A percentile compares a stretch with the other conserved stretches of the same genome.
Evolutionary conservation across 176 grass and related monocot species (phyloP).

Genomic region (Bromus sterilis): DNA sequence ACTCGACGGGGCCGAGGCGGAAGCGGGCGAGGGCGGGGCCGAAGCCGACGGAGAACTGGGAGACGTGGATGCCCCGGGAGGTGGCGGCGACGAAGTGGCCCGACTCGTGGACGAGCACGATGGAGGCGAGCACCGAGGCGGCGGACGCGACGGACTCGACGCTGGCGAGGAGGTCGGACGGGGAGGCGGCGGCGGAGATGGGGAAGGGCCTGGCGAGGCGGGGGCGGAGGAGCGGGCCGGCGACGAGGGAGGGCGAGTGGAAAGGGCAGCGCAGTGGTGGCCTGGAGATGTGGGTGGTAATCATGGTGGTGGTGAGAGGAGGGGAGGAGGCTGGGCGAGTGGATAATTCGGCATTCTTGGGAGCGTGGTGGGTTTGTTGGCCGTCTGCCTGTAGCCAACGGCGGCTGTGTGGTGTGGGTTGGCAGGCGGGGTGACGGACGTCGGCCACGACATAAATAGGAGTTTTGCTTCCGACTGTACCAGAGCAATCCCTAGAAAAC

Average conservation of each 20-base stretch:
- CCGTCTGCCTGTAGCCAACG: neutral
- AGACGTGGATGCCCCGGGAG: slow-evolving; percentile 81
- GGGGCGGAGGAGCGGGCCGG: neutral
- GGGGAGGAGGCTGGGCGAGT: neutral
- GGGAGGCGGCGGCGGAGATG: neutral
- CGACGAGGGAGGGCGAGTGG: neutral
- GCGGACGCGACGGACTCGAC: slow-evolving; percentile 62
- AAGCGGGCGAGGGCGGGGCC: slow-evolving; percentile 77
- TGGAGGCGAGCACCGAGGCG: slow-evolving; percentile 75
- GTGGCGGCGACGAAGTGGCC: slow-evolving; percentile 83
- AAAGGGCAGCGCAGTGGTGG: neutral
- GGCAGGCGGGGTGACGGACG: neutral
- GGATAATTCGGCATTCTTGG: slow-evolving; percentile 44
- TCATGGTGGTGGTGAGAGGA: slow-evolving; percentile 28
- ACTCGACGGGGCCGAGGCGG: slow-evolving; percentile 68
- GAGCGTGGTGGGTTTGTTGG: neutral
- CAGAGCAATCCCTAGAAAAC: too few relatives aligned
- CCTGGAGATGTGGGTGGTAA: slow-evolving; percentile 16
- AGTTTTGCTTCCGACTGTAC: too few relatives aligned
- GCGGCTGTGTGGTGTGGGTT: slow-evolving; percentile 5
- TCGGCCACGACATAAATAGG: neutral
- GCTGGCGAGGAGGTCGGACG: slow-evolving; percentile 31
- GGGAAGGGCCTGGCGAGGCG: slow-evolving; percentile 9
- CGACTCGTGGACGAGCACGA: slow-evolving; percentile 84
- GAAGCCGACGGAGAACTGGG: slow-evolving; percentile 90